Evolutionary conservation across 192 early-diverging fungal genomes (phyloP), one percentile per base, ranked within the genome.

Genomic region (Powellomyces hirtus): DNA sequence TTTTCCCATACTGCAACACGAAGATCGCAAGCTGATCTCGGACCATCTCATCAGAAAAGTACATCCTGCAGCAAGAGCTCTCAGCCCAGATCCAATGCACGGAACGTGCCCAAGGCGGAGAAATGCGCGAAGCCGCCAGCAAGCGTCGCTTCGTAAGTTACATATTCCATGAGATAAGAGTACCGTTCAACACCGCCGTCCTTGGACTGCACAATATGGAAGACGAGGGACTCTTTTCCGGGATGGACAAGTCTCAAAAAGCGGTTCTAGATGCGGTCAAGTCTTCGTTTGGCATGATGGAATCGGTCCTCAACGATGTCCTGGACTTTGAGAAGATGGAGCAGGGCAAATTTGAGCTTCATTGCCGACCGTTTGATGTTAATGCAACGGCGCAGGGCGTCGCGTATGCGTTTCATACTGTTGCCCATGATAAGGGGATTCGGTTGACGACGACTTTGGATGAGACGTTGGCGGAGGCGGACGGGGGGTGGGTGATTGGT

Each of bases 301-400:
- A 60, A 29, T n/a, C 36, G 34, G n/a, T 63, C 11, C 45, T 63
- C 24, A 63, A 63, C 27, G 62, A 63, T 49, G 44, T 63, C 22
- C 44, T 63, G 24, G 62, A 63, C 20, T 63, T 63, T 20, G 34
- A 63, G 13, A 44, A 34, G 37, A 69, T 69, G 67, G 58, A 69
- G 42, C 58, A 69, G 22, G 67, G 67, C 40, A n/a, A 38, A 11
- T 69, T 69, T 33, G 42, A 62, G 24, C 56, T 69, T 4, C 67
- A 69, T 33, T 31, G 58, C 42, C 58, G 58, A 10, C 67, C 67
- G 0, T 69, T 69, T 27, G 67, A 69, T 45, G 20, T 69, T 1
- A 51, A 59, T 31, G 20, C 67, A 34, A 51, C 67, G 11, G 57
- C 52, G 44, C 56, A 37, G 34, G 20, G 38, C 13, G 38, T 42